Percentiles rank a stretch among this genome's conserved stretches.
phyloP scores from a whole-genome alignment of 2,329 filamentous ascomycete genomes.

The Xylaria sp. region DNA sequence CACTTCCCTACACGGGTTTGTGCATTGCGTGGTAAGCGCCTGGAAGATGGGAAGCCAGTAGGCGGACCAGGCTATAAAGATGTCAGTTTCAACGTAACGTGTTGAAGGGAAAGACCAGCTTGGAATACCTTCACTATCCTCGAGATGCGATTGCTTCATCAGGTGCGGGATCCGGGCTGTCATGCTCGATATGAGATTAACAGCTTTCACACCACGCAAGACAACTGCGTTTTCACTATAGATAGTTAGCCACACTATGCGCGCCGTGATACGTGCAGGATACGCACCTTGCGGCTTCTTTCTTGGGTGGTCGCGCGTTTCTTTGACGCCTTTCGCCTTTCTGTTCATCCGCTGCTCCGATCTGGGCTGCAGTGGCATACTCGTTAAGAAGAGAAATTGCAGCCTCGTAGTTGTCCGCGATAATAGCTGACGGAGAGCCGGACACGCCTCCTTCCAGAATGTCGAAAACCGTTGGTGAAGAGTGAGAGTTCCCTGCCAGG shows the following conservation, averaged over 20 bases:
- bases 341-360: conserved; percentile 76
- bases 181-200: conserved; percentile 83
- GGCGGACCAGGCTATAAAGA: conserved; percentile 83
- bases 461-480: conserved; percentile 82
- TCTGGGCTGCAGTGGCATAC: conserved; percentile 84
- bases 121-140: conserved; percentile 77
- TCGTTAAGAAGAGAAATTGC: conserved; percentile 86
- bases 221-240: conserved; percentile 76
- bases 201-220: conserved; percentile 79
- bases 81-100: conserved; percentile 41
- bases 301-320: conserved; percentile 58
- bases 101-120: background rate
- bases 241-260: conserved; percentile 32
- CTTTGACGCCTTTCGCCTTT: conserved; percentile 64
- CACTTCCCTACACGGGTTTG: conserved; percentile 93
- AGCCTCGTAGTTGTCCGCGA: conserved; percentile 94
- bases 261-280: background rate
- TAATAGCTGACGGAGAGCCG: conserved; percentile 82
- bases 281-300: conserved; percentile 65
- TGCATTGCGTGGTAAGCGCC: conserved; percentile 87
- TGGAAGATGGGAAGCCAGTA: conserved; percentile 98
- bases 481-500: conserved; percentile 74
- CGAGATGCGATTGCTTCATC: conserved; percentile 92
- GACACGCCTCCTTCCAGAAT: conserved; percentile 83
- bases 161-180: conserved; percentile 83